Evolutionary conservation across 192 early-diverging fungal genomes (phyloP), one percentile per base, ranked within the genome.

Genomic region (Coemansia sp.): DNA sequence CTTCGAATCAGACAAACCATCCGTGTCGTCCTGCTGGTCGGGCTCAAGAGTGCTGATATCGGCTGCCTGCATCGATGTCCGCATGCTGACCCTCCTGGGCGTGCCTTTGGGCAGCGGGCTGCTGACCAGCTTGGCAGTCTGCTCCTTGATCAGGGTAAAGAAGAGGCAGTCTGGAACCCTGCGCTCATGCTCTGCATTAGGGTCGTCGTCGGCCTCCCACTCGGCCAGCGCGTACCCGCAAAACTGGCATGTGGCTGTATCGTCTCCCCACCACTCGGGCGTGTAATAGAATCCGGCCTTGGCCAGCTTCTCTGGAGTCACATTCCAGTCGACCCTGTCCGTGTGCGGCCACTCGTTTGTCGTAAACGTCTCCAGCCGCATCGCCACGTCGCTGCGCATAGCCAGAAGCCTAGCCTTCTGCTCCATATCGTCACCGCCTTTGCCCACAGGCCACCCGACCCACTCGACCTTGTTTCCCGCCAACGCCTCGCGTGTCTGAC

Each of bases 151-250:
- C 52, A 79, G 56, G 14, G 64, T 72, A 64, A 76, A 83, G 52
- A 76, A 83, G 64, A 83, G 42, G 61, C 82, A 83, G 38, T 78
- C 72, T 0, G 82, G 65, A 0, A 73, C 69, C 14, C 76, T 66
- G 51, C 55, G 61, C 33, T 63, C 61, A 50, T 83, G 82, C 61
- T 83, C 82, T 10, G 67, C 55, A 30, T 65, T 67, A 1, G 82
- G 82, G 55, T 83, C 76, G 32, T 83, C 82, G 17, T 79, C 76
- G 2, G 73, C 69, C 57, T 83, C 82, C 82, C 82, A 83, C 20
- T 72, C 74, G 34, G 62, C 82, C 65, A 83, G 63, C 51, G 76
- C 69, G 56, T 79, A 80, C 3, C 77, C 73, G 56, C 82, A 83
- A 30, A 76, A 78, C 28, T 62, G 61, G 59, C 82, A 83, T 3